Conservation (phyloP, 345 rosid genomes). For the Aurinia saxatilis region DNA sequence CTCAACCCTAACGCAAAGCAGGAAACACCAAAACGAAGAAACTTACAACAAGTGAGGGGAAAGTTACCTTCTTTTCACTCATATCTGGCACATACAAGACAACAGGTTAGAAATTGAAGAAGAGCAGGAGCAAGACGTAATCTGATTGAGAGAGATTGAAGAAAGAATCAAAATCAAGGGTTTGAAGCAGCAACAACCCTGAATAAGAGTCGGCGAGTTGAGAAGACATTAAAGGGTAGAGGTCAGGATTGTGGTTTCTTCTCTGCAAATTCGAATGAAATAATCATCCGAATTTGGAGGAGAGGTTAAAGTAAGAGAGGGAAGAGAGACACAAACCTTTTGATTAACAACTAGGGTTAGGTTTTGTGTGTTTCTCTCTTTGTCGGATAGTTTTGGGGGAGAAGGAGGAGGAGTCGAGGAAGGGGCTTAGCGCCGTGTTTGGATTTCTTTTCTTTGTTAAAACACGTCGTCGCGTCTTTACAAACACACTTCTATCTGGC, state of each 20-base stretch:
- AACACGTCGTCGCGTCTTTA: slow-evolving; percentile 25
- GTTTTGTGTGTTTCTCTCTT: slow-evolving; percentile 4
- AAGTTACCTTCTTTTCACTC: slow-evolving; percentile 72
- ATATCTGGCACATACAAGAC: slow-evolving; percentile 35
- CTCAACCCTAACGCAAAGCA: not conserved
- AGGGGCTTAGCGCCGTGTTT: slow-evolving; percentile 32
- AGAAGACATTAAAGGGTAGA: slow-evolving; percentile 87
- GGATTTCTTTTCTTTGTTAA: slow-evolving; percentile 13
- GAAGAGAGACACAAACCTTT: not conserved
- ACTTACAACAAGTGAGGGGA: not conserved
- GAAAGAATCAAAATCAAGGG: slow-evolving; percentile 35
- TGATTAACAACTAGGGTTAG: slow-evolving; percentile 27
- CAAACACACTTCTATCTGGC: not conserved
- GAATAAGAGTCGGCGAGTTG: slow-evolving; percentile 41
- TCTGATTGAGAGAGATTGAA: slow-evolving; percentile 21
- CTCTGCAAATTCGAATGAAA: slow-evolving; percentile 29
- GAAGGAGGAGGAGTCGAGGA: slow-evolving; percentile 11
- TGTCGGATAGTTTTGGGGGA: slow-evolving; percentile 18
- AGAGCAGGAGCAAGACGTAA: slow-evolving; percentile 16
- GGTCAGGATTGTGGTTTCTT: slow-evolving; percentile 27
- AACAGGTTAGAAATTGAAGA: slow-evolving; percentile 15
- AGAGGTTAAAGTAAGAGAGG: slow-evolving; percentile 3
- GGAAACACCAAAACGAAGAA: not conserved
- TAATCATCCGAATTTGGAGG: slow-evolving; percentile 38
- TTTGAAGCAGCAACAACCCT: slow-evolving; percentile 42